Evolutionary conservation across 371 early-diverging fungal genomes (phyloP).

Genomic region (Vairimorpha ceranae): DNA sequence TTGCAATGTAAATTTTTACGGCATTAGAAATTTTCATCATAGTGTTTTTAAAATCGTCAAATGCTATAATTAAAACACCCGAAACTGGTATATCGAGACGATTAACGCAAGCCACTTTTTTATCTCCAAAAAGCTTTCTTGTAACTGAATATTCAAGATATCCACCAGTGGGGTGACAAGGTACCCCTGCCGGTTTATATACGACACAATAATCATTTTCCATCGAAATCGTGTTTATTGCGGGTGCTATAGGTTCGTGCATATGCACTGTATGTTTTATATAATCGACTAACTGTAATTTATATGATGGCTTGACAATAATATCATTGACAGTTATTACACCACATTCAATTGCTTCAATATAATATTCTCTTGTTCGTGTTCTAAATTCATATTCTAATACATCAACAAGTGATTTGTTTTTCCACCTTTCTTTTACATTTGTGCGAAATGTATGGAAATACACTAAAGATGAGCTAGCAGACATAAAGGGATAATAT

Average conservation of each 20-base stretch:
- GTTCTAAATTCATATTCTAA: conserved; percentile 57
- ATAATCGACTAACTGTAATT: conserved; percentile 54
- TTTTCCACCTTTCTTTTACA: conserved; percentile 63
- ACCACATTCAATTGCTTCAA: conserved; percentile 57
- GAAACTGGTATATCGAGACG: conserved; percentile 64
- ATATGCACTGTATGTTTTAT: conserved; percentile 61
- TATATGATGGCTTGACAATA: conserved; percentile 32
- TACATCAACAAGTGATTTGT: conserved; percentile 55
- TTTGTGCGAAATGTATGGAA: conserved; percentile 55
- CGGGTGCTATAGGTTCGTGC: conserved; percentile 59
- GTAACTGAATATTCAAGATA: conserved; percentile 61
- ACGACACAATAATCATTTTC: conserved; percentile 59
- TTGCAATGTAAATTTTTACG: conserved; percentile 61
- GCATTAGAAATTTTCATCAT: conserved; percentile 49
- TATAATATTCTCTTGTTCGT: conserved; percentile 54
- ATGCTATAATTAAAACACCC: conserved; percentile 62
- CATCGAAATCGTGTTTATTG: conserved; percentile 53
- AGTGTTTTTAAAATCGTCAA: conserved; percentile 39
- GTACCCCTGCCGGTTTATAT: conserved; percentile 63
- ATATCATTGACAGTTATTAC: conserved; percentile 61
- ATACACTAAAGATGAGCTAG: conserved; percentile 33
- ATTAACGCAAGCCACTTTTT: conserved; percentile 58
- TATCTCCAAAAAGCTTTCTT: conserved; percentile 31
- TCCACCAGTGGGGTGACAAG: conserved; percentile 63
- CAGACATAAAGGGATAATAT: background rate